Conservation (phyloP, 768 basidiomycete genomes). For the Kwoniella newhampshirensis region DNA sequence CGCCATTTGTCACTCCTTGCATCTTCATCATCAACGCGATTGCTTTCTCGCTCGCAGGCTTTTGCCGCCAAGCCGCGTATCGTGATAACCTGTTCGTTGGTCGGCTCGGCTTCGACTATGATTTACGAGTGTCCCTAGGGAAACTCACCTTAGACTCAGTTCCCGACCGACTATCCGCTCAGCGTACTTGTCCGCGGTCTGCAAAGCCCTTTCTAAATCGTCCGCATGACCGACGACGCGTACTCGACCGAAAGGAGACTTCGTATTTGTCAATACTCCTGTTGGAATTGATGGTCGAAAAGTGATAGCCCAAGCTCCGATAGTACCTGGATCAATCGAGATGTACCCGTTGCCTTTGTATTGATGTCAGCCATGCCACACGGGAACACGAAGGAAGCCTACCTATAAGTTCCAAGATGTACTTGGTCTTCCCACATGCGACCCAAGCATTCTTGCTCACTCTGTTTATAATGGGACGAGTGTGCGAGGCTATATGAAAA, state of each 20-base stretch:
- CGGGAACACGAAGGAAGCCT: background rate
- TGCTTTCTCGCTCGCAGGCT: constrained; percentile 32
- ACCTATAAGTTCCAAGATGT: constrained; percentile 57
- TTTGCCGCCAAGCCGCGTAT: constrained; percentile 41
- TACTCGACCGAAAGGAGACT: constrained; percentile 14
- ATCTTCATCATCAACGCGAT: constrained; percentile 31
- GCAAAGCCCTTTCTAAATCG: constrained; percentile 38
- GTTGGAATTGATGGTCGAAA: constrained; percentile 28
- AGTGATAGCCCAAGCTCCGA: constrained; percentile 21
- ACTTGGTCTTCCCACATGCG: constrained; percentile 67
- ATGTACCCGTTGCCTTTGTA: constrained; percentile 31
- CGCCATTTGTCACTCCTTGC: constrained; percentile 16
- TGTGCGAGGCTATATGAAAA: constrained; percentile 22
- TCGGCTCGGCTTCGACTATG: background rate
- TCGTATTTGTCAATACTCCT: background rate
- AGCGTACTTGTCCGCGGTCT: constrained; percentile 39
- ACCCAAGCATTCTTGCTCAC: constrained; percentile 54
- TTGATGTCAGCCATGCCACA: background rate
- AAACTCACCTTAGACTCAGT: constrained; percentile 28
- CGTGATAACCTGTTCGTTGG: constrained; percentile 20
- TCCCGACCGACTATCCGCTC: constrained; percentile 31
- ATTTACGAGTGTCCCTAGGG: background rate
- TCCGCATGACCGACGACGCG: constrained; percentile 30
- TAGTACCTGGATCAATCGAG: constrained; percentile 18
- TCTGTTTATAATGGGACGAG: constrained; percentile 7